Base-by-base conservation (phyloP, 179 eudicot species). In the Nepenthes alata region DNA sequence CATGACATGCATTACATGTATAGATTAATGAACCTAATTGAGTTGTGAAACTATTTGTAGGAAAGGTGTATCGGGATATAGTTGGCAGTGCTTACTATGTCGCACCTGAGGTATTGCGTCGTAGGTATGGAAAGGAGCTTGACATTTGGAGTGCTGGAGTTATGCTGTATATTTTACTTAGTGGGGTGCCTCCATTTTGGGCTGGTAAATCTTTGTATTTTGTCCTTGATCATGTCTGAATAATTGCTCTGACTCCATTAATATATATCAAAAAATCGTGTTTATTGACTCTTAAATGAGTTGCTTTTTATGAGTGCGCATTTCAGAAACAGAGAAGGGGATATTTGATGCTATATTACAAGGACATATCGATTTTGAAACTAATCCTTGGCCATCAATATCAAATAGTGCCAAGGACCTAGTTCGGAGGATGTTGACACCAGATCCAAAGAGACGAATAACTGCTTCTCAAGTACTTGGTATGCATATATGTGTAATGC, bases 401-500 rank as follows among this genome's bases (percentile, higher is more conserved):
- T 70, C 74, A 48, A 63, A 65, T 55, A 70, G 65, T 54, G 74
- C 74, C 11, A 70, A 70, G 69, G 65, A 70, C 65, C 59, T 70
- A 35, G 62, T 67, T 15, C 53, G 59, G 62, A 67, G 35, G 54
- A 67, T 67, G 71, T 37, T 60, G 37, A 60, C 52, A 13, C 37
- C 13, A 10, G 64, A 60, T 47, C 64, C 64, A 13, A 60, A 45
- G n/a, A 45, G 47, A 47, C 35, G 64, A 35, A 45, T 60, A 11
- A 60, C 64, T n/a, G 52, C 64, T 45, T 7, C 52, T 6, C 15
- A 60, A 60, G 64, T 60, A 11, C 64, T 60, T 34, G 38, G 64
- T 60, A 60, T 4, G 47, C 25, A 25, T 25, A 25, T 25, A 25
- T 25, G 25, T 25, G 25, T 25, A 25, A 25, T 25, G 25, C 25